Conservation (phyloP, 2,329 filamentous ascomycete genomes). For the Trichoderma endophyticum region DNA sequence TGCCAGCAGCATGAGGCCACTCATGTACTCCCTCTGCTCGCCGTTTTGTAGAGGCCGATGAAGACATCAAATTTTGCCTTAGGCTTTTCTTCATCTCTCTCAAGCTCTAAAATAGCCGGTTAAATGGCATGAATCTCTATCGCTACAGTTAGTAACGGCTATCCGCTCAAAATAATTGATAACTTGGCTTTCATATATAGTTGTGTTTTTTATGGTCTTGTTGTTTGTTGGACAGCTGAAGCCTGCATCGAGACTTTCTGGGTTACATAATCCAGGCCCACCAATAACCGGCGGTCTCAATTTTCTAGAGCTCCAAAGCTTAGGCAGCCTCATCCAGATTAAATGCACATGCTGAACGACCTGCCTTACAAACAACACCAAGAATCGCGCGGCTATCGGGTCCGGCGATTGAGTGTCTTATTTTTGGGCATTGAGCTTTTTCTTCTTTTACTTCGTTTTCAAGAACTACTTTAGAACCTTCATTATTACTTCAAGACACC, state of each 20-base stretch:
- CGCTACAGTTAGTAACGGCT: too few species aligned
- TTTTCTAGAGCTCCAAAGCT: conserved; percentile 5
- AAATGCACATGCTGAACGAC: neutral
- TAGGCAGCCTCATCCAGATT: neutral
- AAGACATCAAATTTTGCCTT: too few species aligned
- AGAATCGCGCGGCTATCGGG: neutral
- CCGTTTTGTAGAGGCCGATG: neutral
- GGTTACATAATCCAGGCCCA: conserved; percentile 2
- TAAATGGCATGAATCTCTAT: too few species aligned
- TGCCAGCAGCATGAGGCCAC: neutral
- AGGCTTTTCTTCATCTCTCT: too few species aligned
- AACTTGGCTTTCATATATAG: neutral
- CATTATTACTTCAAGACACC: too few species aligned
- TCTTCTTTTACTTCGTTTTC: too few species aligned
- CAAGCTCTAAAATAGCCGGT: too few species aligned
- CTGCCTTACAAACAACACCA: neutral
- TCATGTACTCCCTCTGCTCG: neutral
- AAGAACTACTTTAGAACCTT: neutral
- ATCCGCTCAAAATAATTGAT: neutral
- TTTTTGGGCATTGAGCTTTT: neutral
- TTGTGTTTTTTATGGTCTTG: neutral
- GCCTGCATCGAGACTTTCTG: neutral
- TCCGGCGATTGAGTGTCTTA: neutral
- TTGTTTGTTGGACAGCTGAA: neutral
- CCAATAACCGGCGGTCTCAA: conserved; percentile 1